Evolutionary conservation across 345 rosid genomes (phyloP).

Genomic region (Sisymbrium altissimum): DNA sequence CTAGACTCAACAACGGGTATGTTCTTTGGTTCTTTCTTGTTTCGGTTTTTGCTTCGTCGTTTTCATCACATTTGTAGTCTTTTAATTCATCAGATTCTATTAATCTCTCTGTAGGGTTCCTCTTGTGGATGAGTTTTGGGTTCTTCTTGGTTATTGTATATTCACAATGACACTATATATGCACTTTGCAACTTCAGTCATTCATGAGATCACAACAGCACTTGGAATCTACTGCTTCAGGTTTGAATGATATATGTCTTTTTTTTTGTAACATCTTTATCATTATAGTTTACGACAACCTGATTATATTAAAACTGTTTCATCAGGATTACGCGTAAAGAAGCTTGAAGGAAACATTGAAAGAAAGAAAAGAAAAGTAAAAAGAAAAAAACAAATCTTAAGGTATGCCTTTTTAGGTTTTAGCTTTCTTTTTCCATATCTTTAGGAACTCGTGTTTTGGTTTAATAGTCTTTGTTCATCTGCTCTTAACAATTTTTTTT

Average conservation of each 20-base stretch:
- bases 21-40: neutral
- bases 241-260: constrained; percentile 29
- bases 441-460: neutral
- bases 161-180: constrained; percentile 78
- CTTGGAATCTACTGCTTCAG: constrained; percentile 98
- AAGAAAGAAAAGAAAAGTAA: too few species aligned
- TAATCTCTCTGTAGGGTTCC: constrained; percentile 57
- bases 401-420: neutral
- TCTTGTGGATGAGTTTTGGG: constrained; percentile 90
- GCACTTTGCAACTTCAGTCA: constrained; percentile 90
- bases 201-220: constrained; percentile 89
- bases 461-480: neutral
- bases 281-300: neutral
- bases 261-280: neutral
- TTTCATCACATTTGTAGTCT: neutral
- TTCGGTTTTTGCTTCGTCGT: neutral
- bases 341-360: constrained; percentile 51
- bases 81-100: neutral
- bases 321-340: constrained; percentile 83
- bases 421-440: neutral
- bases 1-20: constrained; percentile 89
- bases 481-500: neutral
- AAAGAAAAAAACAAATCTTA: neutral
- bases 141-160: constrained; percentile 85
- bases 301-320: neutral